phyloP scores from a whole-genome alignment of 306 rosid species.

The Astragalus membranaceus region DNA sequence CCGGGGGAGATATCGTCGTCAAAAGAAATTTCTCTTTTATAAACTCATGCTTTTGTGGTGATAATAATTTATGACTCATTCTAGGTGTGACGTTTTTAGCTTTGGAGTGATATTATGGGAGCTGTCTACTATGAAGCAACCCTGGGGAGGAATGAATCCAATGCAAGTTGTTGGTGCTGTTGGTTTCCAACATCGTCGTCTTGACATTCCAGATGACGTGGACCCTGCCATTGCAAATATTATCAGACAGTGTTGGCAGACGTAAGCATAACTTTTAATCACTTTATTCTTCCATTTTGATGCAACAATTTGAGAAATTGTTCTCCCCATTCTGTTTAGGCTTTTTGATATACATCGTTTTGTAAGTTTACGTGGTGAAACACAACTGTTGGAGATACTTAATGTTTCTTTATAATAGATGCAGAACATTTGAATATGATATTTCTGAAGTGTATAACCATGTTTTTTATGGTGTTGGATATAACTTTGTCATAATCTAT shows the following conservation, averaged over 20 bases:
- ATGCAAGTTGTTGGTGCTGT: conserved; percentile 99
- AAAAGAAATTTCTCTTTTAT: background rate
- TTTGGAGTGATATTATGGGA: conserved; percentile 98
- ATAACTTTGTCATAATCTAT: too few species aligned
- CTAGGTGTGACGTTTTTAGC: conserved; percentile 92
- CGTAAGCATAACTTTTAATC: conserved; percentile 50
- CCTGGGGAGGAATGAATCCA: conserved; percentile 99
- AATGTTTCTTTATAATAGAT: background rate
- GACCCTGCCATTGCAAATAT: conserved; percentile 79
- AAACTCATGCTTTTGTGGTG: conserved; percentile 1
- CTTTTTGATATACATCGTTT: background rate
- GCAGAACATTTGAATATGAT: background rate
- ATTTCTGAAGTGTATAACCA: too few species aligned
- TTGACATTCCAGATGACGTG: conserved; percentile 78
- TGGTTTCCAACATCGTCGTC: conserved; percentile 99
- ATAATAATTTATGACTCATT: background rate
- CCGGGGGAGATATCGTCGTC: background rate
- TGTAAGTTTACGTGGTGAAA: background rate
- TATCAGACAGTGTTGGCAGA: conserved; percentile 84
- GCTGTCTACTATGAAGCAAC: conserved; percentile 84
- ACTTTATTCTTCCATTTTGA: background rate
- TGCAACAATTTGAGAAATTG: background rate
- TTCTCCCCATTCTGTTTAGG: background rate
- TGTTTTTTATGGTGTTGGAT: too few species aligned
- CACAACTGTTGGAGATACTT: background rate